Evolutionary conservation across 2,329 filamentous ascomycete species (phyloP), one percentile per base, ranked within the genome.

Genomic region (Epichloe glyceriae): DNA sequence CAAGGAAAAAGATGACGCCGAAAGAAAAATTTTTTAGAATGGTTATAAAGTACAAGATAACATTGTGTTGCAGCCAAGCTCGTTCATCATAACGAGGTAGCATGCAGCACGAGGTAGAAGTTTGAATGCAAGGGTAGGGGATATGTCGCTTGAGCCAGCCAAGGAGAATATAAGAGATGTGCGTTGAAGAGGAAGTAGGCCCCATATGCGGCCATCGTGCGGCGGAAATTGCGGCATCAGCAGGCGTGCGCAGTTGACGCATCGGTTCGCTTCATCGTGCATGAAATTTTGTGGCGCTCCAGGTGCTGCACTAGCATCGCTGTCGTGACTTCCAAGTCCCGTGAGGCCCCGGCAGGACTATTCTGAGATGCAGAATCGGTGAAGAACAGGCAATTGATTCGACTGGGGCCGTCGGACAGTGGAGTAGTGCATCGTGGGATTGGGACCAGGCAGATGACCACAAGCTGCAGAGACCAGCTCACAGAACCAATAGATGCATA

Each of bases 91-190:
- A 7, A 7, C 22, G 6, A 7, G 22, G 5, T 7, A 26, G 22
- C 6, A 10, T 33, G 15, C 12, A 43, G 11, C 20, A 33, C 10
- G 8, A 43, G 26, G 33, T 19, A 15, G 8, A 35, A 39, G 22
- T 26, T 15, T n/a, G 2, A 12, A 48, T 5, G 38, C 14, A 37
- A 44, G 17, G 19, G 39, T 41, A 41, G 22, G 22, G 5, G 17
- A 22, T 26, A 40, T 39, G 45, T 52, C 53, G 52, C 52, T 58
- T 56, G 59, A 53, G 51, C 59, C 58, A 55, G 59, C 47, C 57
- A 54, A 59, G 51, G 56, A 53, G 7, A n/a, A 35, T 7, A 15
- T 2, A 15, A 19, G 30, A 10, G 7, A n/a, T 37, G 35, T 6
- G 12, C 14, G 33, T 26, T 15, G 20, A 26, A 12, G 37, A 41